A percentile compares a stretch with the other conserved stretches of the same genome.
Evolutionary conservation across 1,139 yeast species (phyloP).

Genomic region (Sugiyamaella grinbergsii): DNA sequence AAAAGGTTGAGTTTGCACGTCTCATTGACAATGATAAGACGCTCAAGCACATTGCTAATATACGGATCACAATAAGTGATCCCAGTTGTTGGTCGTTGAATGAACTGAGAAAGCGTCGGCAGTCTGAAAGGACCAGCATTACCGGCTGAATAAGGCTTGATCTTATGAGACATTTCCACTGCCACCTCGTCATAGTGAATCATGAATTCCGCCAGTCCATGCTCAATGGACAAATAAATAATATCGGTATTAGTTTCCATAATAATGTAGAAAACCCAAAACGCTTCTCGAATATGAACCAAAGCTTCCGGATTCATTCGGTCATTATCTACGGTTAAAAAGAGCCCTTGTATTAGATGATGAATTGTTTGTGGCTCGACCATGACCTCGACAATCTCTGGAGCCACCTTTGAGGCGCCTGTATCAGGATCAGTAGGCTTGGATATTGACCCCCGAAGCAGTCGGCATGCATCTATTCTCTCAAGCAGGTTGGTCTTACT

Average conservation of each 20-base stretch:
- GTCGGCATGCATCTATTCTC: constrained; percentile 22
- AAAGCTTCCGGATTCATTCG: neutral
- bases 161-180: neutral
- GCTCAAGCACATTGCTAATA: neutral
- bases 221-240: constrained; percentile 5
- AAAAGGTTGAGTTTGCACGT: neutral
- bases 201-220: constrained; percentile 8
- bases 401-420: no score
- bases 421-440: neutral
- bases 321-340: constrained; percentile 6
- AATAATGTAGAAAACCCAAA: neutral
- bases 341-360: constrained; percentile 25
- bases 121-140: neutral
- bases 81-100: neutral
- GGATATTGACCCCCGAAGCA: constrained; percentile 7
- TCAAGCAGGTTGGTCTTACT: constrained; percentile 17
- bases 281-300: constrained; percentile 7
- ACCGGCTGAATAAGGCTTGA: neutral
- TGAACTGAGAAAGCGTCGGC: neutral
- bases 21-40: neutral
- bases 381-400: constrained; percentile 13
- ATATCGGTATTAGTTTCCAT: no score
- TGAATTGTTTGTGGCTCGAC: constrained; percentile 20
- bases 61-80: neutral
- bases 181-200: constrained; percentile 8